Conservation (phyloP, 441 rosid species). For the Pelargonium myrrhifolium region DNA sequence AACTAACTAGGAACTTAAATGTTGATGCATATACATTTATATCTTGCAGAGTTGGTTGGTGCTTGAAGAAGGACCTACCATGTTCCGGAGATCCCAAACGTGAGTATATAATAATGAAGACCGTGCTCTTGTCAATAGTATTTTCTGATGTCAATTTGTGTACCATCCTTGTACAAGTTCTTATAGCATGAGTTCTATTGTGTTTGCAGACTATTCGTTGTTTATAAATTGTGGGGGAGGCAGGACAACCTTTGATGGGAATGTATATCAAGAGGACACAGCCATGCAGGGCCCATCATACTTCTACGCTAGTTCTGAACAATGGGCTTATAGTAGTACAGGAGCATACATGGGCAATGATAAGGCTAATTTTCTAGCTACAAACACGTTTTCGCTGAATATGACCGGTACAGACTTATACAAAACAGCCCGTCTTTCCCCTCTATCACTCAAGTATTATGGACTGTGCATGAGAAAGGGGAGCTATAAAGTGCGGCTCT, state of each 20-base stretch:
- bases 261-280: slow-evolving; percentile 44
- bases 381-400: slow-evolving; percentile 23
- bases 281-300: slow-evolving; percentile 25
- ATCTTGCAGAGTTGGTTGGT: slow-evolving; percentile 52
- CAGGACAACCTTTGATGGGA: slow-evolving; percentile 2
- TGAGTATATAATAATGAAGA: slow-evolving; percentile 28
- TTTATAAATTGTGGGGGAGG: slow-evolving; percentile 77
- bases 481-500: slow-evolving; percentile 59
- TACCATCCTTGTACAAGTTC: neutral
- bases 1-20: slow-evolving; percentile 1
- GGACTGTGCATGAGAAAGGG: slow-evolving; percentile 57
- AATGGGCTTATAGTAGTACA: slow-evolving; percentile 72
- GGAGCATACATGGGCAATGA: slow-evolving; percentile 37
- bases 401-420: slow-evolving; percentile 32
- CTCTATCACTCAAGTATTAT: slow-evolving; percentile 68
- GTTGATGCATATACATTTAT: neutral
- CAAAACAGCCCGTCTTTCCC: slow-evolving; percentile 58
- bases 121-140: too few species aligned
- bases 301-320: slow-evolving; percentile 25
- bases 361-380: neutral
- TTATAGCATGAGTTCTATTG: neutral
- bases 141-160: neutral
- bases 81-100: slow-evolving; percentile 37
- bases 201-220: slow-evolving; percentile 46
- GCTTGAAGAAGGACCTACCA: slow-evolving; percentile 55